Conservation (phyloP, 306 rosid genomes). For the Ziziphus jujuba region DNA sequence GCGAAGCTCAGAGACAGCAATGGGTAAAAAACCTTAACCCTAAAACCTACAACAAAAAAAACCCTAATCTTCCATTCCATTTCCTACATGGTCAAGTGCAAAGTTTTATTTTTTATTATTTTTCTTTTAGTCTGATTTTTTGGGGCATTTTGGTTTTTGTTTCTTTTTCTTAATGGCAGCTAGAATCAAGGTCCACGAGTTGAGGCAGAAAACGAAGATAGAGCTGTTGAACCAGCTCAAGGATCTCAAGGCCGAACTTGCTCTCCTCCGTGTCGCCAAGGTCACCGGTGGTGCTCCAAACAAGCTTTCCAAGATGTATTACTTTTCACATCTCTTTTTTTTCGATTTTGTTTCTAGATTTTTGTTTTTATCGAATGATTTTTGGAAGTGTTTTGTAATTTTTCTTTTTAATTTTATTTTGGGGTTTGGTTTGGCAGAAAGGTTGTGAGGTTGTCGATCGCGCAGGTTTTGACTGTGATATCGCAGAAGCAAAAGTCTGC, state of each 20-base stretch:
- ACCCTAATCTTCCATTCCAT: neutral
- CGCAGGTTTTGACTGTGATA: constrained; percentile 93
- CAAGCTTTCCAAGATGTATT: constrained; percentile 96
- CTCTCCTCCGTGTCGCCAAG: constrained; percentile 94
- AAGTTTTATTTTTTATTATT: neutral
- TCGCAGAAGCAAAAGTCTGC: constrained; percentile 95
- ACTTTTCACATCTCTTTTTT: neutral
- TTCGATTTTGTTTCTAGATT: neutral
- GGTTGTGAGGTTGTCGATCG: constrained; percentile 89
- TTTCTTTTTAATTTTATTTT: neutral
- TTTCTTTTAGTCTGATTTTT: neutral
- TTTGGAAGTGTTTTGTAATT: too few species aligned
- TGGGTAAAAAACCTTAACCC: constrained; percentile 45
- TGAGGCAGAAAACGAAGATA: constrained; percentile 75
- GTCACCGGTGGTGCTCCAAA: constrained; percentile 98
- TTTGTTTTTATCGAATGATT: neutral
- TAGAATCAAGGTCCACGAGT: constrained; percentile 93
- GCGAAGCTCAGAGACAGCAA: constrained; percentile 25
- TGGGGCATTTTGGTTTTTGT: neutral
- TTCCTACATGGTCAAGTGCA: neutral
- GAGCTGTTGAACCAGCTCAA: constrained; percentile 79
- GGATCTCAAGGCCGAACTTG: constrained; percentile 95
- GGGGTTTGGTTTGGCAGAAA: constrained; percentile 49
- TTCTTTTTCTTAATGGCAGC: constrained; percentile 55
- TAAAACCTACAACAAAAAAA: neutral